phyloP scores from a whole-genome alignment of 2,329 filamentous ascomycete genomes.

The Hymenoscyphus fructigenus region DNA sequence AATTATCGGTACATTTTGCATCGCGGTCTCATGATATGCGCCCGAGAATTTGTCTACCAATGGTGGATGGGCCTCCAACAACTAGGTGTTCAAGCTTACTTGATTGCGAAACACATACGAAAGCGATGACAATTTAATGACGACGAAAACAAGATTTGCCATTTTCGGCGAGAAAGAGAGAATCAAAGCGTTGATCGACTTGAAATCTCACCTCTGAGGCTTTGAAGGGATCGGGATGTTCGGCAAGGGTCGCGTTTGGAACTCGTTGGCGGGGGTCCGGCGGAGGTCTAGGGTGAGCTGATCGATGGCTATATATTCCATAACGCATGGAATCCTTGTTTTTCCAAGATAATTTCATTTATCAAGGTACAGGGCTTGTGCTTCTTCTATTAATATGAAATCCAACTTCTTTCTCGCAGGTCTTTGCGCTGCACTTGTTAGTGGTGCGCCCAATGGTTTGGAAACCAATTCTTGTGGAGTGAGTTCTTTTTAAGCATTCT shows the following conservation, averaged over 20 bases:
- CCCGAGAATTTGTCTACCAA: not conserved
- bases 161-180: not conserved
- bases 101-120: not conserved
- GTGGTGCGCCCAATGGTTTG: not conserved
- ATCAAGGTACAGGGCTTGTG: too few species aligned
- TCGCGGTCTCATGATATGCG: not conserved
- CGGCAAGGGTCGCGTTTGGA: not conserved
- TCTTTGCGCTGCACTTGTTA: conserved; percentile 1
- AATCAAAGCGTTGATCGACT: not conserved
- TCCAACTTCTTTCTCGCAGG: not conserved
- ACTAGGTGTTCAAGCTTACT: not conserved
- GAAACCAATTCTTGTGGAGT: not conserved
- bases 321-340: not conserved
- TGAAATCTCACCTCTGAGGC: not conserved
- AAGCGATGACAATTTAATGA: not conserved
- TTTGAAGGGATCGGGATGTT: not conserved
- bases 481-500: not conserved
- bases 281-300: not conserved
- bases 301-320: not conserved
- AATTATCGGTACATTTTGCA: not conserved
- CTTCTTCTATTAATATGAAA: conserved; percentile 1
- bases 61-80: not conserved
- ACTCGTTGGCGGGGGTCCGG: not conserved
- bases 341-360: too few species aligned
- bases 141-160: not conserved